Evolutionary conservation across 768 basidiomycete genomes (phyloP), one percentile per base, ranked within the genome.

Genomic region (Termitomyces sp.): DNA sequence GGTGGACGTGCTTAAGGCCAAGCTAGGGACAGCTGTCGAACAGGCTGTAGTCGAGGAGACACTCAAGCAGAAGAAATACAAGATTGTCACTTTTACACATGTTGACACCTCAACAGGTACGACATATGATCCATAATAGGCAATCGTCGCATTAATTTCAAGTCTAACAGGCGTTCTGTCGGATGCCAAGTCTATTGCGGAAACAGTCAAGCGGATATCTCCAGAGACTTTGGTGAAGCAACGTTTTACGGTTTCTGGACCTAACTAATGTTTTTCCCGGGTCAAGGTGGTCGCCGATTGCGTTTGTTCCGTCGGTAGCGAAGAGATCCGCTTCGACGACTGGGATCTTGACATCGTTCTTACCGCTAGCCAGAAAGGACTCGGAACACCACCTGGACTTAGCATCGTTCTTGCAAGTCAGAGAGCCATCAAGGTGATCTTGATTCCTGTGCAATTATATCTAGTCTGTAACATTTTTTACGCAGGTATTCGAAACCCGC

Each of bases 251-350:
- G 38, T 22, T 38, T 15, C 15, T 44, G 41, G 44, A 26, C 17
- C 28, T 53, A 6, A 22, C 53, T 60, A 40, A 60, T 38, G 30
- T 26, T n/a, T 17, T 30, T 55, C 12, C 19, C 41, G 56, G 17
- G n/a, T 42, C 22, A 55, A 89, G 87, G 76, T 93, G 42, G 76
- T 90, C 8, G 76, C 93, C 56, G 97, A 99, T 65, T 92, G 84
- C n/a, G 97, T 99, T 26, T 99, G 97, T 72, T 88, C 93, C 2
- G 93, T 98, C 15, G 97, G 91, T 5, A 91, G 88, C 62, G 97
- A 98, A 68, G 93, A 98, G 68, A 94, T 99, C 63, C 83, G 78
- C 44, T 89, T 97, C 77, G 97, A 98, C 62, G 86, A 81, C 2
- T 98, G 97, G 97, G 85, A 80, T 24, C 77, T 98, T 51, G 97